Evolutionary conservation across 352 stramenopile species (phyloP), one percentile per base, ranked within the genome.

Genomic region (Phytophthora megakarya): DNA sequence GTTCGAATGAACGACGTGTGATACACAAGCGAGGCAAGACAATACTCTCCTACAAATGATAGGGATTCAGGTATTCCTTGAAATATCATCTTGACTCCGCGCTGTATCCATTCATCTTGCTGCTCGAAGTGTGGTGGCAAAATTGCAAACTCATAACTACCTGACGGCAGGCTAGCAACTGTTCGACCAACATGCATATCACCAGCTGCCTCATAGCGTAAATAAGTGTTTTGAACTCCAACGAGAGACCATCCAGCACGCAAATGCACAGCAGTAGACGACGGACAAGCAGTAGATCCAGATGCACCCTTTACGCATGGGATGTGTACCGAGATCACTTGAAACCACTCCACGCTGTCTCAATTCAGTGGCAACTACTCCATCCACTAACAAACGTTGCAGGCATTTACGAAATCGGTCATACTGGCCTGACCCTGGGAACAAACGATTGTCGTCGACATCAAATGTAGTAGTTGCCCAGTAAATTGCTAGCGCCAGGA

Each of bases 161-260:
- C 30, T 0, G 43, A 46, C 5, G 54, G 62, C 13, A 60, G 30
- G 0, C 45, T 46, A 18, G 45, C 10, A 9, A 70, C 62, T 9
- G 54, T 65, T 13, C 62, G 23, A 8, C 62, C 62, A 11, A 65
- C 62, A 38, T 61, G 49, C 62, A 61, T 70, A n/a, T 62, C 61
- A 2, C 61, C 61, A 49, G 61, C 44, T 26, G 40, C 10, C n/a
- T 58, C 51, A 37, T 70, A 55, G 3, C 39, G 22, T 2, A 70
- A 21, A 51, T 58, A 65, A 0, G 47, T 56, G 13, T 61, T 55
- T 16, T 65, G 42, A 1, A 61, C 64, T 15, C 56, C 64, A 7
- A 47, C 56, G 5, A 59, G 33, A 7, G 48, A 48, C 49, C 56
- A 67, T 1, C 64, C 49, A 6, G 48, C 56, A 23, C 64, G 13